phyloP scores from a whole-genome alignment of 1,284 basidiomycete genomes.

The Leccinum pseudoinsigne region DNA sequence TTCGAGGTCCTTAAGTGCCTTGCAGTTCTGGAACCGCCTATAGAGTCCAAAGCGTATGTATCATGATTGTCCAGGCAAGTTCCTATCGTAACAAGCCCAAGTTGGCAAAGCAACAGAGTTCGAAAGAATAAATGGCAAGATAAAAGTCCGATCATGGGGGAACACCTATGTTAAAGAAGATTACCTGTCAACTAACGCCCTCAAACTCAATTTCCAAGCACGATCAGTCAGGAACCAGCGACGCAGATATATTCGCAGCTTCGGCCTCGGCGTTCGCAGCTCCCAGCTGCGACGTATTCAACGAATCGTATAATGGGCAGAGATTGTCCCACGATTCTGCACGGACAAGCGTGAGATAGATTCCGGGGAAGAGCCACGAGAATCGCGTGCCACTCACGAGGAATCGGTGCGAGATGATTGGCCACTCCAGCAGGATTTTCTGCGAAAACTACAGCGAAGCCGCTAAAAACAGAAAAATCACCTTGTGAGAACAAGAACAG shows the following conservation, averaged over 20 bases:
- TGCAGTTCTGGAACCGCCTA: not conserved
- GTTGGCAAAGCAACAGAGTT: not conserved
- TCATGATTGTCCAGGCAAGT: not conserved
- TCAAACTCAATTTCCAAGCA: not conserved
- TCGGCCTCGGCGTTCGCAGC: slow-evolving; percentile 17
- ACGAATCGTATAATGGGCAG: slow-evolving; percentile 25
- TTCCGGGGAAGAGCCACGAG: not conserved
- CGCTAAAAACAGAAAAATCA: slow-evolving; percentile 20
- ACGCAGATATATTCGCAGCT: slow-evolving; percentile 20
- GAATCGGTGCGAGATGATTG: slow-evolving; percentile 13
- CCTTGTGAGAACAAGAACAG: not conserved
- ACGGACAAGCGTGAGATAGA: not conserved
- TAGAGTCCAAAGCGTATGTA: not conserved
- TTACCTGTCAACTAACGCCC: not conserved
- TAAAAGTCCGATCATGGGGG: not conserved
- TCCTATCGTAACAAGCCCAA: not conserved
- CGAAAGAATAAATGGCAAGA: not conserved
- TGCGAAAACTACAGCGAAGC: slow-evolving; percentile 42
- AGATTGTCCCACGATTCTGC: slow-evolving; percentile 27
- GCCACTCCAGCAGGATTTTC: slow-evolving; percentile 31
- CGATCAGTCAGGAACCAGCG: slow-evolving; percentile 17
- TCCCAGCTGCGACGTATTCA: slow-evolving; percentile 22
- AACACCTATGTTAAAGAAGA: not conserved
- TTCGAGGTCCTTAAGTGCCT: not conserved
- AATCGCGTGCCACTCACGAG: slow-evolving; percentile 14